Percentiles rank a stretch among this genome's conserved stretches.
These are phyloP conservation scores for Cladosporium sp. DNA, from an alignment of 2,329 filamentous ascomycete genomes.

Conservation along the genomic window DNA sequence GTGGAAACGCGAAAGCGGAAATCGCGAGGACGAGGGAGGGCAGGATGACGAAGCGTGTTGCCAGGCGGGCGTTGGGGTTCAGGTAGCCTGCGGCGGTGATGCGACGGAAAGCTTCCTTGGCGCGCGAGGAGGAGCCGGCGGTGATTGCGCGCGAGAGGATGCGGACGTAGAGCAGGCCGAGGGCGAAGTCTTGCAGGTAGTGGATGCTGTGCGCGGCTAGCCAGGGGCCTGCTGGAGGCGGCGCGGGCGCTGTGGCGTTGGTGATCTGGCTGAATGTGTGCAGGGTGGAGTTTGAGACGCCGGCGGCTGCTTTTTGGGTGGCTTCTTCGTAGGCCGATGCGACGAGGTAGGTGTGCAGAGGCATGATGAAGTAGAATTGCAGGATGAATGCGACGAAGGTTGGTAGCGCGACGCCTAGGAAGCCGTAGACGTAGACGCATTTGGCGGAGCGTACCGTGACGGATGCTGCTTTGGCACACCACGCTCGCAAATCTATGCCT, in stretches of 20 bases:
- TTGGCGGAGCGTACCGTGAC: constrained; percentile 42
- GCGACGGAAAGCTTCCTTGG: constrained; percentile 71
- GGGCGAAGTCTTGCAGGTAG: constrained; percentile 89
- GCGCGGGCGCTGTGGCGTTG: constrained; percentile 11
- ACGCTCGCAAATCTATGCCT: constrained; percentile 26
- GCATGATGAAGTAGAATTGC: constrained; percentile 86
- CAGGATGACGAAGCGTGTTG: constrained; percentile 84
- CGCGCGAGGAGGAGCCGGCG: constrained; percentile 67
- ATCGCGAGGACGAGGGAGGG: constrained; percentile 66
- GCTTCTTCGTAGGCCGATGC: constrained; percentile 21
- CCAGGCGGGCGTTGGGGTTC: constrained; percentile 73
- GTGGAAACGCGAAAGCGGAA: constrained; percentile 65
- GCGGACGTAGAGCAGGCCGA: constrained; percentile 88
- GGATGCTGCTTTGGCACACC: constrained; percentile 26
- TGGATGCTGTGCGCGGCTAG: constrained; percentile 69
- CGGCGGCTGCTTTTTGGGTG: constrained; percentile 21
- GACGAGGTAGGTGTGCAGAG: constrained; percentile 70
- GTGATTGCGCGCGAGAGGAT: constrained; percentile 67
- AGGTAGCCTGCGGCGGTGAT: constrained; percentile 70
- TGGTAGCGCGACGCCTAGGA: constrained; percentile 77
- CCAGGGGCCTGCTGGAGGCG: constrained; percentile 5
- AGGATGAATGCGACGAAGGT: constrained; percentile 75
- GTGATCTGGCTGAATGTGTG: not conserved
- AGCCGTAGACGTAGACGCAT: constrained; percentile 72
- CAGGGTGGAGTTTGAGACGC: not conserved